Conservation (phyloP, 805 yeast species). For the Wickerhamomyces alni region DNA sequence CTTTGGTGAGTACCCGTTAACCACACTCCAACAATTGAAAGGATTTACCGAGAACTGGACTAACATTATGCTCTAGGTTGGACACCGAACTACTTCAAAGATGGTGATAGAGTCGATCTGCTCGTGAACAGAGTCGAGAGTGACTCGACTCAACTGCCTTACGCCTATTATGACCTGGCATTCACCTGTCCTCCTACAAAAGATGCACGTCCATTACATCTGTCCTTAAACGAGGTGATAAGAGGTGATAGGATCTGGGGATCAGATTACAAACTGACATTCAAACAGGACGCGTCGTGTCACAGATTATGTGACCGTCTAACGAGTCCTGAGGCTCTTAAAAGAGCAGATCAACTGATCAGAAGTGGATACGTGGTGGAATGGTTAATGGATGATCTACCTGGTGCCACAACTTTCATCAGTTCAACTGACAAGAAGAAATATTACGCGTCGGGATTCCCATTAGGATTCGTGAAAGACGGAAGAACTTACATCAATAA, state of each 20-base stretch:
- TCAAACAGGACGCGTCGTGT: conserved; percentile 65
- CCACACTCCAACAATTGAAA: no score
- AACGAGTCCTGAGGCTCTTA: conserved; percentile 45
- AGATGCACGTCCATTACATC: conserved; percentile 50
- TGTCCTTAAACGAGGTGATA: conserved; percentile 71
- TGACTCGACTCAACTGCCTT: conserved; percentile 71
- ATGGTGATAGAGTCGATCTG: conserved; percentile 61
- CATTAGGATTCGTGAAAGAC: conserved; percentile 63
- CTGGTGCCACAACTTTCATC: conserved; percentile 82
- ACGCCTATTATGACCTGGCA: conserved; percentile 68
- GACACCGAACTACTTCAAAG: conserved; percentile 31
- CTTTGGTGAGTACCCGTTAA: background rate
- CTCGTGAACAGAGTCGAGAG: conserved; percentile 76
- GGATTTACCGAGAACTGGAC: no score
- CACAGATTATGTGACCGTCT: conserved; percentile 59
- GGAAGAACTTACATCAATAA: conserved; percentile 64
- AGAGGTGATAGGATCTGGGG: conserved; percentile 78
- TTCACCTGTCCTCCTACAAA: conserved; percentile 70
- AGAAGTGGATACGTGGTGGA: conserved; percentile 70
- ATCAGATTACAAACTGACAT: conserved; percentile 59
- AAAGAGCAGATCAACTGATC: conserved; percentile 55
- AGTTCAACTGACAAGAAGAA: conserved; percentile 51
- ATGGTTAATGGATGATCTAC: conserved; percentile 79
- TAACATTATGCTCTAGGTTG: no score
- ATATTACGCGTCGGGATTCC: conserved; percentile 83